Conservation (phyloP, 2,329 filamentous ascomycete species). For the Graphiopsis chlorocephala region DNA sequence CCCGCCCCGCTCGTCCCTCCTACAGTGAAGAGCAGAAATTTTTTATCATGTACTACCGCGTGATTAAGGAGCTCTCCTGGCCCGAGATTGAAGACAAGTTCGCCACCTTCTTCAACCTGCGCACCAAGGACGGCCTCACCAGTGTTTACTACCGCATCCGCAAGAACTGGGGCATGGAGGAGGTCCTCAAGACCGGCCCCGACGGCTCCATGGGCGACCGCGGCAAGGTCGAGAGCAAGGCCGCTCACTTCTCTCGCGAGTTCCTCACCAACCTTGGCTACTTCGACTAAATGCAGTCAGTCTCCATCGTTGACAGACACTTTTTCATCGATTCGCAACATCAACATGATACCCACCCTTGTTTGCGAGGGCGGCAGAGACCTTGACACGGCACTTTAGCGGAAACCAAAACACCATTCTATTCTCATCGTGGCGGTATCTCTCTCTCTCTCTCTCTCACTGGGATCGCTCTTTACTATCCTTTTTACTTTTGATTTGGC, state of each 20-base stretch:
- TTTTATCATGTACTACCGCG: conserved; percentile 31
- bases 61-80: conserved; percentile 30
- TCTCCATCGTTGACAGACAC: neutral
- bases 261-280: conserved; percentile 32
- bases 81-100: conserved; percentile 26
- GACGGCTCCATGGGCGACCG: conserved; percentile 28
- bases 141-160: conserved; percentile 36
- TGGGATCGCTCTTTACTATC: neutral
- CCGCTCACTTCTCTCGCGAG: conserved; percentile 28
- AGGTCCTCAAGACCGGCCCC: conserved; percentile 32
- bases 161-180: conserved; percentile 32
- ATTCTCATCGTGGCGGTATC: neutral
- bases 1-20: conserved; percentile 28
- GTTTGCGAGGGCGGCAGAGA: conserved; percentile 9
- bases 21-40: conserved; percentile 37
- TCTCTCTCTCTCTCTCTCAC: neutral
- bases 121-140: conserved; percentile 33
- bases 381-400: conserved; percentile 5
- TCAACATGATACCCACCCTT: conserved; percentile 9
- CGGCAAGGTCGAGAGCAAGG: conserved; percentile 27
- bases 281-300: conserved; percentile 17
- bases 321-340: neutral
- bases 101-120: conserved; percentile 18
- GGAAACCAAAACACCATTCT: neutral
- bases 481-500: neutral